Evolutionary conservation across 2,329 filamentous ascomycete genomes (phyloP).

Genomic region (Botrytis hyacinthi): DNA sequence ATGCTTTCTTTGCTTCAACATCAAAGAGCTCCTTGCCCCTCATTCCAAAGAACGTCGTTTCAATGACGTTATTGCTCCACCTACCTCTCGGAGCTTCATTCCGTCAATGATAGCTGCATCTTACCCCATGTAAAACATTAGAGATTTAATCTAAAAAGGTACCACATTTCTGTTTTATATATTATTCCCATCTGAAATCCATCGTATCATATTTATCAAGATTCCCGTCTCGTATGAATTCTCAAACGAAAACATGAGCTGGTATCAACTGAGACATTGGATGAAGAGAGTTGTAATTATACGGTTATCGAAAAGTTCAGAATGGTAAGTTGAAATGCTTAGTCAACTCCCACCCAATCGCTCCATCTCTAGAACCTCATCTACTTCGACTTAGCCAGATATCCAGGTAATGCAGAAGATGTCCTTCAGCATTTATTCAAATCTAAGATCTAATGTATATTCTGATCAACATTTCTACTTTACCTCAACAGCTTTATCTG

Average conservation of each 20-base stretch:
- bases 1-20: neutral
- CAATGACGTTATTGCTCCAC: constrained; percentile 6
- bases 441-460: neutral
- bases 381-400: neutral
- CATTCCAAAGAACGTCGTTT: neutral
- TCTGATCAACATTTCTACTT: neutral
- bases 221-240: neutral
- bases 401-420: neutral
- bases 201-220: neutral
- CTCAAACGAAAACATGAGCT: neutral
- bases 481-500: neutral
- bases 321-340: neutral
- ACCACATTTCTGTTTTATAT: neutral
- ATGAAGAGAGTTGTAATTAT: neutral
- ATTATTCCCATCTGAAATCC: neutral
- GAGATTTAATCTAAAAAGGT: neutral
- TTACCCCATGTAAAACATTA: neutral
- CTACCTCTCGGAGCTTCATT: constrained; percentile 1
- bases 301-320: neutral
- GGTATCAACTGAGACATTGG: neutral
- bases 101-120: neutral
- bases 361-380: neutral
- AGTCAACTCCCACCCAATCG: neutral
- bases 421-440: neutral
- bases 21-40: constrained; percentile 4